Base-by-base conservation (phyloP, 2,329 filamentous ascomycete genomes). In the Trichoderma sp. region DNA sequence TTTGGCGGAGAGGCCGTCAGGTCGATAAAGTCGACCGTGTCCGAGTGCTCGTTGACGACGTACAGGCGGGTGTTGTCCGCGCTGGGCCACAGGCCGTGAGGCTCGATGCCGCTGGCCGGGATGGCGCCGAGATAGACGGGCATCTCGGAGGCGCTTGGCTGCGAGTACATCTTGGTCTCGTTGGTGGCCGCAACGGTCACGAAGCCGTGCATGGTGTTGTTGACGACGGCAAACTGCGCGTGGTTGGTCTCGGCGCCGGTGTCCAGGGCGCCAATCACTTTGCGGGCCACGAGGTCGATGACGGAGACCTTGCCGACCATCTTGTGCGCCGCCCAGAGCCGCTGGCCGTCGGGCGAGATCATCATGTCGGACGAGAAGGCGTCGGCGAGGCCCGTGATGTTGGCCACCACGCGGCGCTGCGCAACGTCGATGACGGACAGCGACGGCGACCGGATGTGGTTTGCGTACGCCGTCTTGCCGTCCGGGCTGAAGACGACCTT, bases 401-500 rank as follows among this genome's bases (percentile, higher is more conserved):
- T 58, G 40, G 52, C 56, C 13, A 65, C 43, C 40, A 69, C 58
- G 7, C 49, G 49, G 52, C 69, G 69, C 33, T 37, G 53, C 21
- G 37, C 61, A 11, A 72, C 71, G 27, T 72, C 62, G 49, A 71
- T 71, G 53, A 72, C 53, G 27, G 70, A 68, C 4, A 72, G 52
- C n/a, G 68, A 70, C 8, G 71, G 40, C 1, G 67, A 69, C 5
- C 70, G 60, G 43, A 71, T 64, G 43, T 72, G 71, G 49, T 72
- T 72, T 2, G 70, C 68, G 31, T 72, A 71, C 13, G 71, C 71
- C 24, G 43, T 60, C 24, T 43, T 58, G 19, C 71, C 71, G 11
- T 72, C 68, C n/a, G 59, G 70, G 33, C 70, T 71, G 59, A 72
- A 72, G 14, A 72, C 67, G 19, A 72, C 67, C 19, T 72, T 72